Evolutionary conservation across 208 protist genomes (phyloP), one percentile per base, ranked within the genome.

Genomic region (Crithidia sp.): DNA sequence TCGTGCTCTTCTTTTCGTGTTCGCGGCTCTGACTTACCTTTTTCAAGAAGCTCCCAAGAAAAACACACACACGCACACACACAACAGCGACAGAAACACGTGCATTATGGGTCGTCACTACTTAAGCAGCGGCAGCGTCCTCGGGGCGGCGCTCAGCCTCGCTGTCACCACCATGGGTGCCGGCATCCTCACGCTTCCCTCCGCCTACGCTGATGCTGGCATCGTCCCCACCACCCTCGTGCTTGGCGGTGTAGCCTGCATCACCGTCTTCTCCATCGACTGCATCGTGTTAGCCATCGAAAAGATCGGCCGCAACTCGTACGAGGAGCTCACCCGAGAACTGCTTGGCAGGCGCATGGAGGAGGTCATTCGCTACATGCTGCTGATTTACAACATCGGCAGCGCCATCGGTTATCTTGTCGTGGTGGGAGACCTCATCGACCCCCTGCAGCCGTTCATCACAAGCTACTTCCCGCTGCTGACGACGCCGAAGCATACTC

Each of bases 131-230:
- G 87, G 83, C 17, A 82, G 83, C 44, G 68, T 88, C 5, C 67
- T 89, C 43, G 87, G 87, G 2, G 84, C 79, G 43, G 87, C 89
- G 17, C 71, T 94, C 14, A 89, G 74, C 55, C 78, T 94, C 13
- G 82, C 89, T 3, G 89, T 94, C 28, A 90, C 85, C 44, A 92
- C 87, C 9, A 91, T 94, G 81, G 89, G 89, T 54, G 87, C 87
- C 12, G 86, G 87, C 40, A 91, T 94, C 55, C 76, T 94, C 57
- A 91, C 89, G 12, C 77, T 94, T 28, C 89, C 89, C 7, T 91
- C 85, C 41, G 87, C 89, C 39, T 94, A 86, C 72, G 74, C 71
- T 39, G 79, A 90, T 61, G 89, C 83, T 6, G 89, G 86, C 44
- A 60, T 94, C 63, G 17, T 89, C 17, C 82, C 74, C 7, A 77